Evolutionary conservation across 768 basidiomycete genomes (phyloP).

Genomic region (Dendrothele bispora): DNA sequence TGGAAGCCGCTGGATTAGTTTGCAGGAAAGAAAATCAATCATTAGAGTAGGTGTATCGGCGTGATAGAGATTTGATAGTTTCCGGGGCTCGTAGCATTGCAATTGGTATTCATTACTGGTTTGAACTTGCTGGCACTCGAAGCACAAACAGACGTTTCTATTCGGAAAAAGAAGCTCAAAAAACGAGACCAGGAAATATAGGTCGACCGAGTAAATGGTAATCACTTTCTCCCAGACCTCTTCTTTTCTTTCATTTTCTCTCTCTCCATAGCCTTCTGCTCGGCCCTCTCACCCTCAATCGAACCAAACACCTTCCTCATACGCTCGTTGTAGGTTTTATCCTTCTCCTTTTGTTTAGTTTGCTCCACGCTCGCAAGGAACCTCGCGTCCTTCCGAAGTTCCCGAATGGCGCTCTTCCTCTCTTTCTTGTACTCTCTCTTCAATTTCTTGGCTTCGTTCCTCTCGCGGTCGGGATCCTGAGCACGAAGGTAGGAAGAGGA

Average conservation of each 20-base stretch:
- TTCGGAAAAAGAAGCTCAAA: no score
- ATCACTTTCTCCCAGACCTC: slow-evolving; percentile 72
- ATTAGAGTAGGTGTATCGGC: no score
- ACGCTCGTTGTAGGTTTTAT: slow-evolving; percentile 71
- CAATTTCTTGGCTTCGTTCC: slow-evolving; percentile 84
- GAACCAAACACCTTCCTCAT: slow-evolving; percentile 82
- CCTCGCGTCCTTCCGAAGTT: slow-evolving; percentile 91
- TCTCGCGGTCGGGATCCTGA: slow-evolving; percentile 91
- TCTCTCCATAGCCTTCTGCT: slow-evolving; percentile 90
- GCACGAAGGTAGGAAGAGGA: slow-evolving; percentile 73
- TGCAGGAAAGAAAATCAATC: no score
- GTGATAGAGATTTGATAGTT: no score
- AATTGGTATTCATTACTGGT: no score
- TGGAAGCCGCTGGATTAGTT: no score
- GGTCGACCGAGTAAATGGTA: no score
- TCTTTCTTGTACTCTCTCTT: slow-evolving; percentile 92
- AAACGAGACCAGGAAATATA: no score
- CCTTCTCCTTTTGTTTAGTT: slow-evolving; percentile 83
- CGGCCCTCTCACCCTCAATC: slow-evolving; percentile 86
- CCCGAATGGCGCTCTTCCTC: slow-evolving; percentile 93
- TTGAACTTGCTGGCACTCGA: no score
- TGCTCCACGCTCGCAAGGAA: slow-evolving; percentile 91
- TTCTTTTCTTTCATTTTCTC: slow-evolving; percentile 77
- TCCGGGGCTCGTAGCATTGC: no score
- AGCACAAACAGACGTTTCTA: no score